phyloP scores from a whole-genome alignment of 129 eudicot species.

The Saussurea involucrata region DNA sequence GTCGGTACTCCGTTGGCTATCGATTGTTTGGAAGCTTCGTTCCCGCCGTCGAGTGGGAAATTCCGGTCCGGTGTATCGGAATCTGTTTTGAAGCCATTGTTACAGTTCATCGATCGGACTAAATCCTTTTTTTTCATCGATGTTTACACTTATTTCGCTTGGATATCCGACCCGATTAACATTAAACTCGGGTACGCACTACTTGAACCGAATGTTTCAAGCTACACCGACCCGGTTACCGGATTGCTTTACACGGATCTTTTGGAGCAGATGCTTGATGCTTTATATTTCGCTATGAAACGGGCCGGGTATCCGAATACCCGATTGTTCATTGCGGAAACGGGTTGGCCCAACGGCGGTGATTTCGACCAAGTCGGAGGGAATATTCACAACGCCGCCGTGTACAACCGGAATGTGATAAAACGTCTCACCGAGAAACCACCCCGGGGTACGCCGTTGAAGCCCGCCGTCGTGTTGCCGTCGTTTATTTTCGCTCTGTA shows the following conservation, averaged over 20 bases:
- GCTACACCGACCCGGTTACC: conserved; percentile 50
- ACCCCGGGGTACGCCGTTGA: conserved; percentile 61
- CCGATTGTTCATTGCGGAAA: conserved; percentile 69
- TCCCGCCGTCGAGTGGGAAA: conserved; percentile 66
- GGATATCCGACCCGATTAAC: conserved; percentile 43
- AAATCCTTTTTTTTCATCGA: conserved; percentile 71
- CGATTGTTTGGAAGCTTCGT: conserved; percentile 55
- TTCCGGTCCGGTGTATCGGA: conserved; percentile 48
- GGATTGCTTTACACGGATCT: conserved; percentile 52
- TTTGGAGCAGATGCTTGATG: conserved; percentile 83
- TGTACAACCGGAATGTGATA: conserved; percentile 70
- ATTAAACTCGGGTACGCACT: conserved; percentile 61
- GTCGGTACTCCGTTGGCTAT: conserved; percentile 72
- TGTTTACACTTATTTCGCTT: conserved; percentile 65
- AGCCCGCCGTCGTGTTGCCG: conserved; percentile 55
- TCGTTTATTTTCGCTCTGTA: conserved; percentile 69
- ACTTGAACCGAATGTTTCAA: conserved; percentile 25
- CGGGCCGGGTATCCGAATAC: conserved; percentile 59
- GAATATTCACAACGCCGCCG: conserved; percentile 72
- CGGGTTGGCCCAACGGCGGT: conserved; percentile 95
- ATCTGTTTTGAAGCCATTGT: conserved; percentile 48
- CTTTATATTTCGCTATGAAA: conserved; percentile 59
- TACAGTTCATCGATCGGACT: conserved; percentile 51
- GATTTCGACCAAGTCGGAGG: conserved; percentile 74
- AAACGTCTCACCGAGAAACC: conserved; percentile 52